Evolutionary conservation across 2,329 filamentous ascomycete species (phyloP).

Genomic region (Apiospora rasikravindrae): DNA sequence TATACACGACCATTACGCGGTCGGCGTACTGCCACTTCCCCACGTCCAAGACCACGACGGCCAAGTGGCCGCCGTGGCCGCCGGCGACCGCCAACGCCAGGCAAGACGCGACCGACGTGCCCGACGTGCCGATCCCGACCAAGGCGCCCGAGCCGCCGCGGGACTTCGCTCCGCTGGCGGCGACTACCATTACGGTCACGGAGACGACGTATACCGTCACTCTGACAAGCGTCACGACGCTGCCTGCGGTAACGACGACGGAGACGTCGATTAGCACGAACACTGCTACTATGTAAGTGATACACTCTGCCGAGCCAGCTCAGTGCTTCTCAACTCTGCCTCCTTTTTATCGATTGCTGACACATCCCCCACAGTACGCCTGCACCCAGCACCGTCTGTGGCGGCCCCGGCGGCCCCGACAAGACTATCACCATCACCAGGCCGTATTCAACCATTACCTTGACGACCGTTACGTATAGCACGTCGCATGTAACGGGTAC

Average conservation of each 20-base stretch:
- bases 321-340: not conserved
- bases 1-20: conserved; percentile 39
- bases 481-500: conserved; percentile 42
- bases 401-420: conserved; percentile 29
- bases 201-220: conserved; percentile 39
- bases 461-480: conserved; percentile 42
- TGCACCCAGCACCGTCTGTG: conserved; percentile 41
- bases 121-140: not conserved
- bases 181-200: conserved; percentile 44
- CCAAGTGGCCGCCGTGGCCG: conserved; percentile 30
- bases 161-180: conserved; percentile 33
- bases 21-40: conserved; percentile 43
- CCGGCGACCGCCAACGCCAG: conserved; percentile 25
- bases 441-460: conserved; percentile 37
- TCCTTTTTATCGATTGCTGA: not conserved
- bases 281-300: conserved; percentile 39
- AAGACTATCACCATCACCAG: conserved; percentile 39
- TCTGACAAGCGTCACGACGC: conserved; percentile 37
- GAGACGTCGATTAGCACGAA: conserved; percentile 40
- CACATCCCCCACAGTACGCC: conserved; percentile 36
- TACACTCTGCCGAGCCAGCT: not conserved
- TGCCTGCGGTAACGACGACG: conserved; percentile 40
- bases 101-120: not conserved
- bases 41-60: conserved; percentile 23
- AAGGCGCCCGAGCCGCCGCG: conserved; percentile 22